Evolutionary conservation across 768 basidiomycete genomes (phyloP), one percentile per base, ranked within the genome.

Genomic region (Lentinula sp.): DNA sequence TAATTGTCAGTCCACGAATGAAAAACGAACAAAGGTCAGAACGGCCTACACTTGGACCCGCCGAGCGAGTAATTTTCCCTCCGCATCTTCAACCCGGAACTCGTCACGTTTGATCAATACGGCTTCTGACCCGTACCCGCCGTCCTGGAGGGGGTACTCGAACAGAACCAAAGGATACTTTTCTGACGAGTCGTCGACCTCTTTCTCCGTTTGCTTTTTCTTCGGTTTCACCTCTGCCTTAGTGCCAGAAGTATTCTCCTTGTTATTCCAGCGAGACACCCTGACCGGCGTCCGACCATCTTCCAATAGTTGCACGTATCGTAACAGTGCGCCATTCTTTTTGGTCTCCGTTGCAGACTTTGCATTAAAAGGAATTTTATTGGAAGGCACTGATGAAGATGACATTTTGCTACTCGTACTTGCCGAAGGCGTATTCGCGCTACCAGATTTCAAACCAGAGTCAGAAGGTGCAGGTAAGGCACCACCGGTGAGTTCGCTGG

Each of bases 31-130:
- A 18, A 20, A 39, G 9, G 3, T 33, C 41, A 18, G 18, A 39
- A 8, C 4, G 12, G 20, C 37, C 66, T 74, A 60, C 61, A 87
- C 82, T 78, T 91, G 90, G 13, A 68, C 72, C 72, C 65, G 63
- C 23, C 81, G 70, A 8, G 82, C 82, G 5, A 83, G 70, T 10
- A 81, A 45, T 54, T 75, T 77, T 0, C 82, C 82, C 56, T 83
- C 80, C 13, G 76, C 76, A 62, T 84, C 80, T 62, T 84, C 82
- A 3, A 82, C 78, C 9, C 70, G 74, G 63, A 84, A 84, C 61
- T 82, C 82, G 57, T 84, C 82, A 20, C 79, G 76, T 61, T 78
- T 76, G 20, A 84, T 70, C 35, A 84, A 73, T 9, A 80, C 79
- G 0, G 74, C 74, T 61, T 82, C 82, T 46, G 74, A 60, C 15